phyloP scores from a whole-genome alignment of 139 green algal species.

The Micractinium conductrix region DNA sequence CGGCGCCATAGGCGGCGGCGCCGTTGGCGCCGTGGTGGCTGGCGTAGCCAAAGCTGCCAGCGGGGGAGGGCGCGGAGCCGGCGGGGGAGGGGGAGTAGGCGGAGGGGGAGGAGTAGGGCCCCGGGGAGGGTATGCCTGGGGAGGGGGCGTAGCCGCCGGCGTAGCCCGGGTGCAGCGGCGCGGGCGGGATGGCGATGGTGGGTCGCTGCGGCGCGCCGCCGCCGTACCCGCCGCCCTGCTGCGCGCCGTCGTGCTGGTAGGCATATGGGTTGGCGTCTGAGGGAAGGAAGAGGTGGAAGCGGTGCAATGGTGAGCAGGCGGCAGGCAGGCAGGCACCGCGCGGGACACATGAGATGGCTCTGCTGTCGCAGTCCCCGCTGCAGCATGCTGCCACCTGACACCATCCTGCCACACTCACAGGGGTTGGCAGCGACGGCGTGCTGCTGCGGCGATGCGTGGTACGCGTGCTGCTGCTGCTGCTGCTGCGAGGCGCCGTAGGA shows the following conservation, averaged over 20 bases:
- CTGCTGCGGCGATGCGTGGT: not conserved
- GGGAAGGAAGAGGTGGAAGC: too few relatives aligned
- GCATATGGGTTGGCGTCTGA: not conserved
- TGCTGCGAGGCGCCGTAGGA: not conserved
- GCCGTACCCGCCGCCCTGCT: not conserved
- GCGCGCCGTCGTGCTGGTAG: too few relatives aligned
- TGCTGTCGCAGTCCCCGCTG: not conserved
- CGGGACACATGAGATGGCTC: too few relatives aligned
- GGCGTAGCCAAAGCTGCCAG: not conserved
- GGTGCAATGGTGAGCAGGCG: too few relatives aligned
- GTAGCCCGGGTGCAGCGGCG: constrained; percentile 18
- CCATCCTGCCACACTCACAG: too few relatives aligned
- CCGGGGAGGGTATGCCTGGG: constrained; percentile 2
- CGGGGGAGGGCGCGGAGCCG: not conserved
- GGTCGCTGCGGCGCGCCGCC: not conserved
- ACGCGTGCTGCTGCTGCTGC: not conserved
- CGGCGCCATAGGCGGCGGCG: not conserved
- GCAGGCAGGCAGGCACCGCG: too few relatives aligned
- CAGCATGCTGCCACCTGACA: not conserved
- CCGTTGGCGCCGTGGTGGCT: not conserved
- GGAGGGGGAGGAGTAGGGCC: not conserved
- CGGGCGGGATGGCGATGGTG: constrained; percentile 24
- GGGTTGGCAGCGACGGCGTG: too few relatives aligned
- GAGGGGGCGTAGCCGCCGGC: not conserved
- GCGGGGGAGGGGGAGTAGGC: constrained; percentile 16